Percentiles rank a stretch among this genome's conserved stretches.
These are phyloP conservation scores for Phalaenopsis aphrodite DNA, from an alignment of 106 monocot species.

Conservation along the genomic window DNA sequence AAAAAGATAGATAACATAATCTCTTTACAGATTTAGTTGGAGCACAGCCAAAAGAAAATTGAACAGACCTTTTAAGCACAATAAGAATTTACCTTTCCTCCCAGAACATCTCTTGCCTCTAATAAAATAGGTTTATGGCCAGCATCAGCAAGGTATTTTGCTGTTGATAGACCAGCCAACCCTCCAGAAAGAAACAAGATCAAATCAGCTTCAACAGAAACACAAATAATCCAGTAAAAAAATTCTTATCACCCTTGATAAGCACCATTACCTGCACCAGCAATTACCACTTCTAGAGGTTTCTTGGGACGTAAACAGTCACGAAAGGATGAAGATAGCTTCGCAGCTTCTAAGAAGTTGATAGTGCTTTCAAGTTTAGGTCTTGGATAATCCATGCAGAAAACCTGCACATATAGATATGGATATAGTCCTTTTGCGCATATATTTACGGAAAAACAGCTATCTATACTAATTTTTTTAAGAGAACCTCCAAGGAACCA, in stretches of 20 bases:
- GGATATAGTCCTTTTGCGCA: background rate
- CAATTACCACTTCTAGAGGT: constrained; percentile 73
- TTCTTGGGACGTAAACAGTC: constrained; percentile 38
- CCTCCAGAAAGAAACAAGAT: constrained; percentile 32
- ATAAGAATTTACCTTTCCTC: constrained; percentile 68
- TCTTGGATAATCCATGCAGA: constrained; percentile 50
- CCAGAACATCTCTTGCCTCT: constrained; percentile 92
- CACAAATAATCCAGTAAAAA: background rate
- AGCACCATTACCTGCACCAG: constrained; percentile 58
- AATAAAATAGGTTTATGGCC: constrained; percentile 87
- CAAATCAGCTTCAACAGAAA: background rate
- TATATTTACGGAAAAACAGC: background rate
- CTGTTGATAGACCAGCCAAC: constrained; percentile 91
- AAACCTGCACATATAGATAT: constrained; percentile 13
- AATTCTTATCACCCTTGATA: background rate
- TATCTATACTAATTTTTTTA: background rate
- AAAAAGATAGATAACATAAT: background rate
- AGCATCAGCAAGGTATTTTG: constrained; percentile 97
- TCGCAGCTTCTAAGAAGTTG: constrained; percentile 83
- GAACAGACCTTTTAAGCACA: background rate
- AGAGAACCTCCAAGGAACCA: constrained; percentile 32
- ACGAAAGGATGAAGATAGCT: constrained; percentile 61
- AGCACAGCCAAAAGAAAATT: background rate
- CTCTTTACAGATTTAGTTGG: background rate
- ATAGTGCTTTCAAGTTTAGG: constrained; percentile 76